Evolutionary conservation across 257 asterid genomes (phyloP), one percentile per base, ranked within the genome.

Genomic region (Salvia miltiorrhiza): DNA sequence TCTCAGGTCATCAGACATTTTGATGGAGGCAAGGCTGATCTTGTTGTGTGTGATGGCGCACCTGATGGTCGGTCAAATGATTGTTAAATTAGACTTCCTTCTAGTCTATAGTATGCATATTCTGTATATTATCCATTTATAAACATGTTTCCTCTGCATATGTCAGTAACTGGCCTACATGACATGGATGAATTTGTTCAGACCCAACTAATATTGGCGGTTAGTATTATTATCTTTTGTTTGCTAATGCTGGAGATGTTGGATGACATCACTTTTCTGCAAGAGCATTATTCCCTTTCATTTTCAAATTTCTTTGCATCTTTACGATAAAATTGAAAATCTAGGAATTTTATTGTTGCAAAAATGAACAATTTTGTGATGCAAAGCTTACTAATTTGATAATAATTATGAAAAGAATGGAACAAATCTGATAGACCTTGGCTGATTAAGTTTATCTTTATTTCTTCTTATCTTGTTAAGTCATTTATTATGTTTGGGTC

Each of bases 121-220:
- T 16, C 62, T 45, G 41, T 32, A 35, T 61, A 24, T 73, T 28
- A 43, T 68, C 65, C 16, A 48, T 24, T 1, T 52, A 13, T 30
- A 65, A 14, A 65, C 47, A 32, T 68, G 32, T 14, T 63, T 70
- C 55, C 67, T 66, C 43, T 67, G 50, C 70, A 48, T 73, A 41
- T 78, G 71, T 73, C 95, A 89, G 99, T 94, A 56, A 94, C 99
- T 39, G 99, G 99, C 76, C 89, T 94, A 63, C 98, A 94, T 67
- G 99, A 94, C 80, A 86, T 94, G 99, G 99, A 94, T 81, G 99
- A 94, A 78, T 94, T 89, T 60, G 98, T 94, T 79, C 99, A 94
- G 50, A 91, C 99, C 73, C 99, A 94, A 75, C 95, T 94, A 72
- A 94, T 94, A 56, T 82, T 94, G 73, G 99, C 98, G 79, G 99